Base-by-base conservation (phyloP, 2,329 filamentous ascomycete genomes). In the Sclerotinia nivalis region DNA sequence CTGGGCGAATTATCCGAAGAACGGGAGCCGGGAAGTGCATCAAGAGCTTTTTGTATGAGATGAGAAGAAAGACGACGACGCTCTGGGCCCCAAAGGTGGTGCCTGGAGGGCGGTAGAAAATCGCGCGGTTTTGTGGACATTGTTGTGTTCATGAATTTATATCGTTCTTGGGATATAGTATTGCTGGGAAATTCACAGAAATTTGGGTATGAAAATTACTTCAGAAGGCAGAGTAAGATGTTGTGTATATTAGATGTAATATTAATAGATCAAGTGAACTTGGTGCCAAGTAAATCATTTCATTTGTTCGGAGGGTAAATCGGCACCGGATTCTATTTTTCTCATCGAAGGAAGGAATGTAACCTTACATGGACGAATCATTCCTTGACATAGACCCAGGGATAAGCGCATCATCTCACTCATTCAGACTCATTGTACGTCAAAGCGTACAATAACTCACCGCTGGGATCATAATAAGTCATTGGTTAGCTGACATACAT, bases 301-400 rank as follows among this genome's bases (percentile, higher is more conserved):
- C n/a, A 31, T 45, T 43, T 15, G 18, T 45, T 61, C 40, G 20
- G 20, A 34, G 25, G 25, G 59, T 13, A 37, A 49, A 50, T 12
- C 25, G 37, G 56, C 45, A 65, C 47, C 31, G 15, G 31, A 37
- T 25, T 13, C n/a, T 10, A 22, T 40, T 43, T 18, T 65, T 54
- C 61, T 65, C 34, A 13, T n/a, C 34, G 34, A 43, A 28, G 47
- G 61, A 52, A 52, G 61, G 47, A 52, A 65, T 65, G 61, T 20
- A 28, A 52, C 47, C 31, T 64, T 65, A 18, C 61, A 40, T 52
- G 47, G 43, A 65, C 61, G 47, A 65, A 65, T 65, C 47, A 50
- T 40, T 13, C 52, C 8, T 4, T 52, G 47, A 52, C 9, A 25
- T 22, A 15, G 31, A 65, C n/a, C n/a, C 61, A 54, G 49, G 34